Percentiles rank a stretch among this genome's conserved stretches.
phyloP scores from a whole-genome alignment of 441 rosid genomes.

The Theobroma grandiflorum region DNA sequence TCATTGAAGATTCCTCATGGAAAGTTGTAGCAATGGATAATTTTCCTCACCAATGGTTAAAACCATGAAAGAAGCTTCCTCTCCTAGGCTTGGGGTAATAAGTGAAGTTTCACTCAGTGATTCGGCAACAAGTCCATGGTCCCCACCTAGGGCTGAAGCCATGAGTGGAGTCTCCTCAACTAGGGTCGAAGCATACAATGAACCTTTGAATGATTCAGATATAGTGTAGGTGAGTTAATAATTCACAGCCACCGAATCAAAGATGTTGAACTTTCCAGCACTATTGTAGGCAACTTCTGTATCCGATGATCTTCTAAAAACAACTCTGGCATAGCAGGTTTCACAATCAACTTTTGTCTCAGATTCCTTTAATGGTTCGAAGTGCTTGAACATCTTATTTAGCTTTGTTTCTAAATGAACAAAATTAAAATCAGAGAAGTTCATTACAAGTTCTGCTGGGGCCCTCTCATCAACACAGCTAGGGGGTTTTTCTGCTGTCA shows the following conservation, averaged over 20 bases:
- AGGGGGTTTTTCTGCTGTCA: slow-evolving; percentile 51
- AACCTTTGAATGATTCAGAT: slow-evolving; percentile 74
- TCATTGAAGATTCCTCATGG: slow-evolving; percentile 58
- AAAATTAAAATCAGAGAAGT: slow-evolving; percentile 69
- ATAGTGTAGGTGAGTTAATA: slow-evolving; percentile 78
- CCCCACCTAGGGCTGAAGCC: slow-evolving; percentile 31
- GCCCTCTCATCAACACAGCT: slow-evolving; percentile 68
- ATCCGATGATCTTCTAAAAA: slow-evolving; percentile 78
- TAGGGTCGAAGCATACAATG: slow-evolving; percentile 40
- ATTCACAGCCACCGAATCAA: slow-evolving; percentile 71
- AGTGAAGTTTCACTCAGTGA: slow-evolving; percentile 32
- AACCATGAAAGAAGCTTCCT: slow-evolving; percentile 26
- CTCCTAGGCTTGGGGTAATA: slow-evolving; percentile 33
- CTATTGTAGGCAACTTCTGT: slow-evolving; percentile 87
- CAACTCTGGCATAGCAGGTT: slow-evolving; percentile 85
- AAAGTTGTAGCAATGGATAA: slow-evolving; percentile 40
- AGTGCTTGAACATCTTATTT: slow-evolving; percentile 84
- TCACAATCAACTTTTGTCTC: slow-evolving; percentile 84
- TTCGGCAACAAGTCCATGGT: slow-evolving; percentile 9
- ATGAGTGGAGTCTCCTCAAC: slow-evolving; percentile 33
- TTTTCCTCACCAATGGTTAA: slow-evolving; percentile 24
- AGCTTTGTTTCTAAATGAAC: slow-evolving; percentile 82
- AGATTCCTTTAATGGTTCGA: slow-evolving; percentile 83
- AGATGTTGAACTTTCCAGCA: slow-evolving; percentile 82
- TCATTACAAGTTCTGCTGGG: slow-evolving; percentile 92